These are phyloP conservation scores for Eutrema salsugineum DNA, from an alignment of 441 rosid genomes.

Conservation along the genomic window DNA sequence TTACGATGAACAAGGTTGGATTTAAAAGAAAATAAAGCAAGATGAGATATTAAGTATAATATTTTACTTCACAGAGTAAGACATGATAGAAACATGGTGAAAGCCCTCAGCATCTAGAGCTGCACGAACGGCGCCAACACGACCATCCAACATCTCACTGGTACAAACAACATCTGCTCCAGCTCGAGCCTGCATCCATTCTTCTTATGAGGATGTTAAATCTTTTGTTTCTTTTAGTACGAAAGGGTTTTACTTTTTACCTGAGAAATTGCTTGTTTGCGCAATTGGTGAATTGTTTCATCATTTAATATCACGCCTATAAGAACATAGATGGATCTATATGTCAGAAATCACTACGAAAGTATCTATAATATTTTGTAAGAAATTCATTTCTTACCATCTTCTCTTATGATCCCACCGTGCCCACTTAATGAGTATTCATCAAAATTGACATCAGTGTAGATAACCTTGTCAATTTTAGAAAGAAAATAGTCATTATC, in stretches of 20 bases:
- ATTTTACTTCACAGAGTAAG: slow-evolving; percentile 88
- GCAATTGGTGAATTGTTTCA: slow-evolving; percentile 90
- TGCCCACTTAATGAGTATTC: slow-evolving; percentile 92
- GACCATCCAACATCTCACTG: slow-evolving; percentile 99
- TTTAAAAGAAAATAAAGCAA: background rate
- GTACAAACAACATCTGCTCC: slow-evolving; percentile 99
- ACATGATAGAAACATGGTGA: slow-evolving; percentile 94
- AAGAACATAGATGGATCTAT: slow-evolving; percentile 9
- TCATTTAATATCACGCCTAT: slow-evolving; percentile 92
- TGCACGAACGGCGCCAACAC: slow-evolving; percentile 78
- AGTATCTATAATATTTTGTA: background rate
- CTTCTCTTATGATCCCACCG: slow-evolving; percentile 91
- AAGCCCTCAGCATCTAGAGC: slow-evolving; percentile 93
- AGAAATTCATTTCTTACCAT: slow-evolving; percentile 47
- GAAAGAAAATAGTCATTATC: slow-evolving; percentile 5
- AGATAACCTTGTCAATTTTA: slow-evolving; percentile 50
- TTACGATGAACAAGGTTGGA: background rate
- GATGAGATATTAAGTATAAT: background rate
- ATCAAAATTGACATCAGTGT: slow-evolving; percentile 91
- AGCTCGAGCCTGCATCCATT: slow-evolving; percentile 57
- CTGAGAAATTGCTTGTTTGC: slow-evolving; percentile 95
- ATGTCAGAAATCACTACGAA: background rate
- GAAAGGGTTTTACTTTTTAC: slow-evolving; percentile 26
- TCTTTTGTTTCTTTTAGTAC: background rate
- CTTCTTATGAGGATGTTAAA: background rate